Evolutionary conservation across 139 green algal species (phyloP).

Genomic region (Mesotaenium endlicherianum): DNA sequence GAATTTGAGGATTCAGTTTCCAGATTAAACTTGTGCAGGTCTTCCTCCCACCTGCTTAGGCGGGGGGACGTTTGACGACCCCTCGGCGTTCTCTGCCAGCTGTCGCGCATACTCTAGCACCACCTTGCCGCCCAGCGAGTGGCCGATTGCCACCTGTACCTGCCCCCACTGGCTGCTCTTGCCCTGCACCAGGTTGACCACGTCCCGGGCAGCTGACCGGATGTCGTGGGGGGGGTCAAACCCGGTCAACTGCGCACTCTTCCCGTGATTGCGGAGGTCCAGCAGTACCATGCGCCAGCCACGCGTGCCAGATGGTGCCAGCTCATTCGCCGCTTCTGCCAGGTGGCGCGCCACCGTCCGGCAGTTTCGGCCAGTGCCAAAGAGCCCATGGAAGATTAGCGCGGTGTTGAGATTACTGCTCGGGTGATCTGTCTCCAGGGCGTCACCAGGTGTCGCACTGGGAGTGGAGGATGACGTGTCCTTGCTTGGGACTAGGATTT

Average conservation of each 20-base stretch:
- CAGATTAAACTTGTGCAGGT: no score
- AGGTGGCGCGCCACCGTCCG: neutral
- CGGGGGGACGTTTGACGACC: neutral
- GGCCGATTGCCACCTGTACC: conserved; percentile 61
- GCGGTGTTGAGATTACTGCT: no score
- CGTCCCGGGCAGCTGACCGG: conserved; percentile 63
- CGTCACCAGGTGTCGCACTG: no score
- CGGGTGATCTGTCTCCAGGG: no score
- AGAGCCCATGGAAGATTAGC: conserved; percentile 29
- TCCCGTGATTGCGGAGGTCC: conserved; percentile 72
- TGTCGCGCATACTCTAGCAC: conserved; percentile 62
- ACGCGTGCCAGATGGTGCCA: neutral
- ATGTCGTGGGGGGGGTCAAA: conserved; percentile 72
- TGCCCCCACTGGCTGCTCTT: conserved; percentile 22
- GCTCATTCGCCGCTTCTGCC: neutral
- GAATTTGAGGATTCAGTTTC: no score
- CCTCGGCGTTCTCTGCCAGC: conserved; percentile 21
- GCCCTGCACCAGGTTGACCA: conserved; percentile 50
- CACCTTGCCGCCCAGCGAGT: conserved; percentile 80
- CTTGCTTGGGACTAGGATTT: no score
- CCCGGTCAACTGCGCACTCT: conserved; percentile 17
- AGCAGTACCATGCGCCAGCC: conserved; percentile 59
- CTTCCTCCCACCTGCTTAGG: no score
- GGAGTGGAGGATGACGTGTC: no score
- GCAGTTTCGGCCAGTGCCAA: conserved; percentile 33